Conservation (phyloP, 352 stramenopile genomes). For the Globisporangium nagaii region DNA sequence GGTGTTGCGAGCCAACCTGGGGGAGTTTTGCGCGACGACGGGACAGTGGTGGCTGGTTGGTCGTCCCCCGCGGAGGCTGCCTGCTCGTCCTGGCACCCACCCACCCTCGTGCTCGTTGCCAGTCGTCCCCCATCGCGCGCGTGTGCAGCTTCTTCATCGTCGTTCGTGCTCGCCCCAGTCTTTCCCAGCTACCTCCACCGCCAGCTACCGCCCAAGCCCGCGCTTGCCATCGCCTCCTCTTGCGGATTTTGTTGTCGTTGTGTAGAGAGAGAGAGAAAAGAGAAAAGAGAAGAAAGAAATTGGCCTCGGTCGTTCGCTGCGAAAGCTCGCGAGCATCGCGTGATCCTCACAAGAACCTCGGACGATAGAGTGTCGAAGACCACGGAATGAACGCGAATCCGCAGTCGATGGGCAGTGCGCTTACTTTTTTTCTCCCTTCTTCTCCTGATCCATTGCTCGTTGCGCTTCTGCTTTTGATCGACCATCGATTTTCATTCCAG, state of each 20-base stretch:
- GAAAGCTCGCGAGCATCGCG: background rate
- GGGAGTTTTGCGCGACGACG: conserved; percentile 1
- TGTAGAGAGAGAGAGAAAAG: conserved; percentile 1
- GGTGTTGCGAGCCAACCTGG: background rate
- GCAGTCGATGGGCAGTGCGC: background rate
- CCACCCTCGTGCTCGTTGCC: background rate
- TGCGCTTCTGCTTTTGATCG: too few species aligned
- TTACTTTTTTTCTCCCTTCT: background rate
- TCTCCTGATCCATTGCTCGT: too few species aligned
- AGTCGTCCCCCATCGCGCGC: background rate
- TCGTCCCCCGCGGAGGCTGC: background rate
- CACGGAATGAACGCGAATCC: background rate
- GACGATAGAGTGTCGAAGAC: conserved; percentile 3
- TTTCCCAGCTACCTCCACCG: too few species aligned
- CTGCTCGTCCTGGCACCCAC: background rate
- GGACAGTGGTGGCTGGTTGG: background rate
- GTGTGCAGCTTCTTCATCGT: background rate
- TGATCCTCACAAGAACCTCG: conserved; percentile 4
- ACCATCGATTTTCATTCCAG: too few species aligned
- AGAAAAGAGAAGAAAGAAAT: background rate
- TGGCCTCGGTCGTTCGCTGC: background rate
- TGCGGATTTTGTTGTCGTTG: background rate
- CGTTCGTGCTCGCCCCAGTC: background rate
- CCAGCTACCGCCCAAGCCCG: background rate
- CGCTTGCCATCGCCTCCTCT: background rate